Evolutionary conservation across 169 alveolate species (phyloP).

Genomic region (Plasmodium cynomolgi): DNA sequence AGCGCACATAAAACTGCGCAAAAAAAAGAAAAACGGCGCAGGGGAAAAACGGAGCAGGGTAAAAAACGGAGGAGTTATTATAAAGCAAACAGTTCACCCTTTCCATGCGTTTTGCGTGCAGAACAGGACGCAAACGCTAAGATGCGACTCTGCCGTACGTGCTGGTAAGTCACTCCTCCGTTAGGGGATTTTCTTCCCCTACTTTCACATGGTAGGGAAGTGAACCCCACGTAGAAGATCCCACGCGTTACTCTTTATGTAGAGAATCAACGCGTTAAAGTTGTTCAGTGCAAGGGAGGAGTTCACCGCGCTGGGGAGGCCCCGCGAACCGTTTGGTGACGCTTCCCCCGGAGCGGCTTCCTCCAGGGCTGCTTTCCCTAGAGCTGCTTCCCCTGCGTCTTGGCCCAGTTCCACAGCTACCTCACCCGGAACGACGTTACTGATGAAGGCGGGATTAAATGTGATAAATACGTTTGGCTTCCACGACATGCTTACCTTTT

Average conservation of each 20-base stretch:
- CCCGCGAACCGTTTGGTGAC: background rate
- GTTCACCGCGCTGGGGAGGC: background rate
- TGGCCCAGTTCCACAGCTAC: background rate
- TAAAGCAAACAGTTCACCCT: too few species aligned
- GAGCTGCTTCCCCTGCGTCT: background rate
- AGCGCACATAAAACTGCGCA: background rate
- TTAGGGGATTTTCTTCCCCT: background rate
- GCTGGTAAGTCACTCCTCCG: background rate
- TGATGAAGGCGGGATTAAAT: slow-evolving; percentile 1
- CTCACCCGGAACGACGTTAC: background rate
- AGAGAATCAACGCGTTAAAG: slow-evolving; percentile 18
- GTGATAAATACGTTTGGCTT: slow-evolving; percentile 21
- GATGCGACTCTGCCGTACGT: too few species aligned
- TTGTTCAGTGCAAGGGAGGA: slow-evolving; percentile 13
- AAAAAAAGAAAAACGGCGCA: background rate
- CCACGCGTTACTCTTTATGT: slow-evolving; percentile 23
- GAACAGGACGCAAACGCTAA: too few species aligned
- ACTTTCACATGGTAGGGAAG: slow-evolving; percentile 20
- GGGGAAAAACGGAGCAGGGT: background rate
- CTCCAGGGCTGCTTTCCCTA: background rate
- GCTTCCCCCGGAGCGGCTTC: background rate
- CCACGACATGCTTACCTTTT: slow-evolving; percentile 33
- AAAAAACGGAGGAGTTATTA: background rate
- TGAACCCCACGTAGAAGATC: slow-evolving; percentile 24
- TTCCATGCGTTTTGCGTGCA: background rate